phyloP scores from a whole-genome alignment of 2,329 filamentous ascomycete species.

The Claviceps sp. region DNA sequence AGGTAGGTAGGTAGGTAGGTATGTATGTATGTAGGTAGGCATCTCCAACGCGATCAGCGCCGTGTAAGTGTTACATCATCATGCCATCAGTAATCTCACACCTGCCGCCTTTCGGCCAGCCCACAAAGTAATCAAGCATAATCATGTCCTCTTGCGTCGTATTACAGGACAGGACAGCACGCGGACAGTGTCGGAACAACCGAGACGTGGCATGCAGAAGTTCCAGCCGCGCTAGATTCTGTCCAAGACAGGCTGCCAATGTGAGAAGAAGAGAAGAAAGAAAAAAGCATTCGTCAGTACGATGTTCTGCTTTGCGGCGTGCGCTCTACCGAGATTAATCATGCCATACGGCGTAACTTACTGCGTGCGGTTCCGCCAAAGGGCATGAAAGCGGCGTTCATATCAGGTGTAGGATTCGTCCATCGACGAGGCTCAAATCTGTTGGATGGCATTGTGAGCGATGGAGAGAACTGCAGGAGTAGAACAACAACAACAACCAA shows the following conservation, averaged over 20 bases:
- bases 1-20: too few species aligned
- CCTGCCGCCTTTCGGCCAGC: neutral
- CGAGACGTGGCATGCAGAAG: neutral
- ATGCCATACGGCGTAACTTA: neutral
- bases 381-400: slow-evolving; percentile 1
- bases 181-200: neutral
- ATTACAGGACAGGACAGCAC: neutral
- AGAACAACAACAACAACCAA: neutral
- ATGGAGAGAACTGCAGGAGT: too few species aligned
- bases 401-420: neutral
- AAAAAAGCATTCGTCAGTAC: neutral
- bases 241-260: neutral
- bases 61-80: neutral
- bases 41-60: neutral
- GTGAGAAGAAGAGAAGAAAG: neutral
- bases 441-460: neutral
- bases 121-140: neutral
- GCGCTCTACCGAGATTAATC: too few species aligned
- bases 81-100: neutral
- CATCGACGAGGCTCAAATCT: slow-evolving; percentile 1
- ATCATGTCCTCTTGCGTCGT: neutral
- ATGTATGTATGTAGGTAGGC: too few species aligned
- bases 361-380: neutral
- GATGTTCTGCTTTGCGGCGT: neutral
- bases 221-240: neutral